phyloP scores from a whole-genome alignment of 1,284 basidiomycete genomes.

The Austropuccinia psidii region DNA sequence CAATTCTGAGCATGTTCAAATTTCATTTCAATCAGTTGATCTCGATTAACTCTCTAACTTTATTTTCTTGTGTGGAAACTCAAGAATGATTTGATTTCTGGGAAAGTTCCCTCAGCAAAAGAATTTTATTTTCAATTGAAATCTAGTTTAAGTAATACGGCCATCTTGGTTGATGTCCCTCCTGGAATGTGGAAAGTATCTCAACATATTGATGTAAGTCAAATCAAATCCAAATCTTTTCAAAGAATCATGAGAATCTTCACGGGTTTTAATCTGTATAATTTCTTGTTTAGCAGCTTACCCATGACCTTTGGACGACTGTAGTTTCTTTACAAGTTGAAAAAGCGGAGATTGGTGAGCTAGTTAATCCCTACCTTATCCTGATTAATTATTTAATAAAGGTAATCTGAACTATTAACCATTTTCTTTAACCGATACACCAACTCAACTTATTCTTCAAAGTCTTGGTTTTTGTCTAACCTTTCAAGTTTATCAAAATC shows the following conservation, averaged over 20 bases:
- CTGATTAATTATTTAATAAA: neutral
- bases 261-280: no score
- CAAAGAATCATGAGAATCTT: no score
- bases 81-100: neutral
- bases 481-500: neutral
- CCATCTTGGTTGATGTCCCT: neutral
- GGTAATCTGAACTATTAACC: neutral
- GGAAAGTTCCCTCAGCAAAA: conserved; percentile 2
- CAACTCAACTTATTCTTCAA: neutral
- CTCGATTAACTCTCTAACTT: no score
- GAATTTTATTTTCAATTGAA: conserved; percentile 4
- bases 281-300: conserved; percentile 10
- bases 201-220: conserved; percentile 8
- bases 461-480: neutral
- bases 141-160: neutral
- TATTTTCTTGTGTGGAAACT: no score
- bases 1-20: no score
- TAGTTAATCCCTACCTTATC: conserved; percentile 3
- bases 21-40: no score
- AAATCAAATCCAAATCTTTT: neutral
- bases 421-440: neutral
- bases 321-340: conserved; percentile 12
- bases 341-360: conserved; percentile 11
- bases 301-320: conserved; percentile 6
- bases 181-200: neutral